Base-by-base conservation (phyloP, 2,329 filamentous ascomycete genomes). In the Hypocrella siamensis region DNA sequence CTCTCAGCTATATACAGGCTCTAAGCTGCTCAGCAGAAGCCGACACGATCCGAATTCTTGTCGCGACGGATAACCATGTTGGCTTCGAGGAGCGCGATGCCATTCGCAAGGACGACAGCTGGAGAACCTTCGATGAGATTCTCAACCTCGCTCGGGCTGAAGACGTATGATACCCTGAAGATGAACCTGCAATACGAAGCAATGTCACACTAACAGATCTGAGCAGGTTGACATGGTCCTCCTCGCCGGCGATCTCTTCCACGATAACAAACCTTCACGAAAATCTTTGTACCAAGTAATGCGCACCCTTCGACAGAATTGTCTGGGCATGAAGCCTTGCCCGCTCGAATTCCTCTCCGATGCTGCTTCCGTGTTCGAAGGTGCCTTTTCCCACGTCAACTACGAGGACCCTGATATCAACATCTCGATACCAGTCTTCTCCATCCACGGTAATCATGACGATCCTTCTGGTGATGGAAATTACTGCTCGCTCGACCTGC, bases 341-440 rank as follows among this genome's bases (percentile, higher is more conserved):
- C 83, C 93, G 52, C 66, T 98, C 37, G 83, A 98, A 54, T 85
- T 96, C 55, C 66, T 98, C 28, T 93, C 85, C 49, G 90, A 98
- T 54, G 84, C 83, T 6, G 84, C 77, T 42, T 81, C 93, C 46
- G 82, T 88, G 39, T 94, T 98, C 45, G 79, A 84, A 38, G 81
- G 81, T 6, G 77, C 84, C 1, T 93, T 94, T 49, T 78, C 84
- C 31, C 81, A 94, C 52, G 88, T 93, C 56, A 98, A 98, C 56
- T 98, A 98, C 56, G 85, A 96, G 54, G 90, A 98, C 46, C 75
- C 83, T 17, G 84, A 98, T 45, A 94, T 98, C 54, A 98, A 98
- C 46, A 75, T 98, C 38, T 83, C 86, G 1, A 94, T 96, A 34
- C 90, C 90, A 0, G 85, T 98, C 18, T 98, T 98, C 51, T 93